A percentile compares a stretch with the other conserved stretches of the same genome.
Conservation (phyloP, 2,329 filamentous ascomycete species). For the Penicillium sp. region DNA sequence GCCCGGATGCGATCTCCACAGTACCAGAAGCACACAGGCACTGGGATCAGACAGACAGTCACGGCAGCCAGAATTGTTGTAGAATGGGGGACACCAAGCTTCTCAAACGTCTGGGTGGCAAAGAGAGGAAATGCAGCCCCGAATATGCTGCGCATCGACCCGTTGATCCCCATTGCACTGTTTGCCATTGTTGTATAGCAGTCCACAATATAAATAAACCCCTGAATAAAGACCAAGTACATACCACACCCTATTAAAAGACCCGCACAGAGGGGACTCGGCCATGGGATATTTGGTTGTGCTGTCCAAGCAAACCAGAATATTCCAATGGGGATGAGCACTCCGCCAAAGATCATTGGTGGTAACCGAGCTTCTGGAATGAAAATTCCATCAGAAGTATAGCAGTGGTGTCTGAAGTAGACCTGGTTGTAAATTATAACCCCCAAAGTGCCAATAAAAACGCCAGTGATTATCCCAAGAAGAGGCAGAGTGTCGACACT, state of each 20-base stretch:
- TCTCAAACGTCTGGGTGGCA: background rate
- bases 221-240: background rate
- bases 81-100: background rate
- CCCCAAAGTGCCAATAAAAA: background rate
- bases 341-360: background rate
- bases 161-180: background rate
- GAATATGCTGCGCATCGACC: background rate
- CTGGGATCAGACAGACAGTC: background rate
- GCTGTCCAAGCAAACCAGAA: background rate
- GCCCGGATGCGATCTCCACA: background rate
- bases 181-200: background rate
- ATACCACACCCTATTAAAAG: background rate
- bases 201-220: background rate
- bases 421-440: background rate
- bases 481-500: background rate
- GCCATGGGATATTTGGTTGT: background rate
- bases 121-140: background rate
- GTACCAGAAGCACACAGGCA: background rate
- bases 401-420: background rate
- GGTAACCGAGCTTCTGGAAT: background rate
- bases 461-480: background rate
- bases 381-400: background rate
- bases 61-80: background rate
- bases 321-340: background rate
- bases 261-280: background rate